phyloP scores from a whole-genome alignment of 2,329 filamentous ascomycete genomes.

The Drechslerella dactyloides region DNA sequence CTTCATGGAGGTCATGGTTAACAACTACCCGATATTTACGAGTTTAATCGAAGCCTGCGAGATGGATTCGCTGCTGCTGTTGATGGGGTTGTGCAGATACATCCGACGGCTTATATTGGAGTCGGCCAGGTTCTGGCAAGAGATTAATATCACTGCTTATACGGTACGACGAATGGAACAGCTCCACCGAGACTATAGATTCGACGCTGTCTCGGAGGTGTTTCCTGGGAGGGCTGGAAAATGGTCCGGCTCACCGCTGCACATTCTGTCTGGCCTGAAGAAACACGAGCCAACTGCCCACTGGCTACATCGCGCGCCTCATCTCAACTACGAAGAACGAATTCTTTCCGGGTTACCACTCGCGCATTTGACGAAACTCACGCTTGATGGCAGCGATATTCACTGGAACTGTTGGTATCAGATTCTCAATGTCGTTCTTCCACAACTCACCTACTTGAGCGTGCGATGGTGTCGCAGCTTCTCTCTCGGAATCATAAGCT shows the following conservation, averaged over 20 bases:
- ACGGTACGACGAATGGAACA: constrained; percentile 20
- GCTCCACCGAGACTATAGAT: constrained; percentile 39
- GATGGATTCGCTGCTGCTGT: constrained; percentile 36
- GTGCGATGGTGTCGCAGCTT: constrained; percentile 48
- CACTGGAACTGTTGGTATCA: constrained; percentile 49
- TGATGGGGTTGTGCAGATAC: constrained; percentile 43
- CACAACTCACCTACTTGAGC: constrained; percentile 41
- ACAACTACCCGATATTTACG: constrained; percentile 46
- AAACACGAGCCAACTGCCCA: constrained; percentile 38
- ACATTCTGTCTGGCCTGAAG: constrained; percentile 44
- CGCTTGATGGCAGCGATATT: constrained; percentile 42
- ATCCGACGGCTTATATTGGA: constrained; percentile 39
- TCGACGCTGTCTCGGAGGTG: constrained; percentile 38
- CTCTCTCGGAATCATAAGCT: constrained; percentile 33
- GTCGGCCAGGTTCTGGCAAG: constrained; percentile 37
- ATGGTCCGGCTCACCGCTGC: constrained; percentile 42
- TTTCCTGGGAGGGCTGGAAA: constrained; percentile 36
- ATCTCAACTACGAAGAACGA: constrained; percentile 38
- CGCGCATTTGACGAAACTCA: constrained; percentile 40
- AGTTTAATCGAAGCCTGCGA: constrained; percentile 45
- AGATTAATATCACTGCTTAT: constrained; percentile 45
- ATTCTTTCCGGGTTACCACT: constrained; percentile 41
- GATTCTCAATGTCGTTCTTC: constrained; percentile 23
- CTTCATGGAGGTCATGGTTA: constrained; percentile 44
- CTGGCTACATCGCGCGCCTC: constrained; percentile 28